Evolutionary conservation across 2,329 filamentous ascomycete species (phyloP), one percentile per base, ranked within the genome.

Genomic region (Teratosphaeria zuluensis): DNA sequence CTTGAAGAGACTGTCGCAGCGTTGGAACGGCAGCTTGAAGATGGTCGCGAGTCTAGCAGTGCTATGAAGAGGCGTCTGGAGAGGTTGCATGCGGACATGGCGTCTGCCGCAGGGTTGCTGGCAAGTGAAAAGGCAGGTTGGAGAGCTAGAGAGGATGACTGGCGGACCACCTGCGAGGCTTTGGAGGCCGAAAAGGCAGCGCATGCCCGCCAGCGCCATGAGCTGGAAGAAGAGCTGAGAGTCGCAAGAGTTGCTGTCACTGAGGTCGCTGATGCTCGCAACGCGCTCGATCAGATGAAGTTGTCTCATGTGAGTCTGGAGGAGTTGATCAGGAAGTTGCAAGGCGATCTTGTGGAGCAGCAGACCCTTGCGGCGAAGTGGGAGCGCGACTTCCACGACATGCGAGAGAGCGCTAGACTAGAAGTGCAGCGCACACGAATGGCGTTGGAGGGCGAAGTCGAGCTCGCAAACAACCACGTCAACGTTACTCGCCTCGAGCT

Each of bases 61-160:
- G 56, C 62, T 61, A 92, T 95, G 83, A 87, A 90, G 64, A 79
- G 80, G 71, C 95, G 94, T 74, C 88, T 96, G 68, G 84, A 92
- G 66, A 85, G 85, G 60, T 78, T 99, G 46, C 92, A 97, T 73
- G 84, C 90, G 63, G 90, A 96, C 66, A 92, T 97, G 87, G 83
- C 85, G 33, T 80, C 80, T 58, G 89, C 90, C 54, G 86, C 89
- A 56, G 84, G 84, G 53, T 87, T 95, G 62, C 85, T 96, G 62
- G 85, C 88, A 24, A 85, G 89, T 66, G 92, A 97, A 70, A 92
- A 92, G 70, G 84, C 87, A 32, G 81, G 83, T 38, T 92, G 88
- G 75, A 84, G 85, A 67, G 88, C 88, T 75, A 87, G 75, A 59
- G 83, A 85, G 65, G 79, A 84, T 59, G 78, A 81, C n/a, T 77